Conservation (phyloP, 148 eudicot species). For the Diospyros kaki region DNA sequence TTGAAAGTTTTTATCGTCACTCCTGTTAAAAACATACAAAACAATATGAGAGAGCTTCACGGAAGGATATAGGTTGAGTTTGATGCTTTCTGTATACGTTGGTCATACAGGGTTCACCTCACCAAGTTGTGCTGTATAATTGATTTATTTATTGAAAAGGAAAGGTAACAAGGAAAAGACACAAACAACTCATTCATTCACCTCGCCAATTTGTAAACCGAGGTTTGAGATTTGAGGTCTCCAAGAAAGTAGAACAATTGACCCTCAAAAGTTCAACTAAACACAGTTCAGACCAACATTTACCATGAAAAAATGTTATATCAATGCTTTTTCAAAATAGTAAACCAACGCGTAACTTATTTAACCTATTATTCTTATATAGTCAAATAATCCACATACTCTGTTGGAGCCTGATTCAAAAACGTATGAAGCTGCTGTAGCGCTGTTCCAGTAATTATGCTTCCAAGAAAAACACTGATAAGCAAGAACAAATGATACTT, state of each 20-base stretch:
- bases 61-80: neutral
- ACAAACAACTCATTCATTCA: neutral
- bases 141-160: too few species aligned
- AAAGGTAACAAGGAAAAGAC: neutral
- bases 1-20: neutral
- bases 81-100: too few species aligned
- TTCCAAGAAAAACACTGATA: slow-evolving; percentile 52
- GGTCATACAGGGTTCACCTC: too few species aligned
- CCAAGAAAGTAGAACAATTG: neutral
- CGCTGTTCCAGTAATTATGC: slow-evolving; percentile 45
- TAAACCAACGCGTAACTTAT: neutral
- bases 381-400: slow-evolving; percentile 27
- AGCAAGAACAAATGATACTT: slow-evolving; percentile 52
- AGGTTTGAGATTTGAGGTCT: neutral
- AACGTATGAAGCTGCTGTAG: slow-evolving; percentile 49
- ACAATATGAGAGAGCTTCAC: neutral
- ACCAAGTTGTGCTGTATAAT: too few species aligned
- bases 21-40: neutral
- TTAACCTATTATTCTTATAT: neutral
- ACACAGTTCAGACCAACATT: neutral
- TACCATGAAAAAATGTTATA: neutral
- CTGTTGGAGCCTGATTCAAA: slow-evolving; percentile 39
- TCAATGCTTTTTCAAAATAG: neutral
- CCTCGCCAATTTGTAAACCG: neutral
- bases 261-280: neutral